Conservation (phyloP, 2,329 filamentous ascomycete species). For the Cytospora piceae region DNA sequence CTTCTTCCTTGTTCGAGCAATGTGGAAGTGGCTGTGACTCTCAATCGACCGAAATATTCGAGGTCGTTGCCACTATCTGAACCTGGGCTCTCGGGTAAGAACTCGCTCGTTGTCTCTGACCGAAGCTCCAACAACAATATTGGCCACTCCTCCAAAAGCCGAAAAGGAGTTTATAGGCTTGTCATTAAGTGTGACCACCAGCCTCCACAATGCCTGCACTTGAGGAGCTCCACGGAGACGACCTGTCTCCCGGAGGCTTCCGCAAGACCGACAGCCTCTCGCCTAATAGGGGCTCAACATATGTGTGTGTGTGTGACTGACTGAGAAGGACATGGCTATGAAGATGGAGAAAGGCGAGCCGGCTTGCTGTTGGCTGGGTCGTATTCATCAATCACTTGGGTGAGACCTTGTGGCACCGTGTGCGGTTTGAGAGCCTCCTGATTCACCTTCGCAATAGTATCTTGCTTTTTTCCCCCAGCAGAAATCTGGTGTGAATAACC, state of each 20-base stretch:
- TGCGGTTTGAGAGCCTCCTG: slow-evolving; percentile 11
- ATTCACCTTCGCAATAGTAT: slow-evolving; percentile 22
- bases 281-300: background rate
- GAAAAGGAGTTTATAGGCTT: too few species aligned
- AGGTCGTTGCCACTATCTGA: too few species aligned
- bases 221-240: too few species aligned
- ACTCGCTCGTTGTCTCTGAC: background rate
- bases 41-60: too few species aligned
- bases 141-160: too few species aligned
- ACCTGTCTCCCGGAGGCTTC: too few species aligned
- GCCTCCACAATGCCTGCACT: too few species aligned
- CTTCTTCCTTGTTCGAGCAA: background rate
- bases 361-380: background rate
- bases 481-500: background rate
- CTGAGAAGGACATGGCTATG: background rate
- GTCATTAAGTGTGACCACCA: too few species aligned
- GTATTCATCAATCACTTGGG: slow-evolving; percentile 1
- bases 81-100: background rate
- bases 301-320: background rate
- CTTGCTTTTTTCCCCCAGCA: background rate
- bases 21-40: background rate
- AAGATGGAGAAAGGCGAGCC: background rate
- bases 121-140: background rate
- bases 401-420: slow-evolving; percentile 18
- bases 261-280: background rate